Percentiles rank a stretch among this genome's conserved stretches.
Conservation (phyloP, 768 basidiomycete genomes). For the Hygrocybe coccinea region DNA sequence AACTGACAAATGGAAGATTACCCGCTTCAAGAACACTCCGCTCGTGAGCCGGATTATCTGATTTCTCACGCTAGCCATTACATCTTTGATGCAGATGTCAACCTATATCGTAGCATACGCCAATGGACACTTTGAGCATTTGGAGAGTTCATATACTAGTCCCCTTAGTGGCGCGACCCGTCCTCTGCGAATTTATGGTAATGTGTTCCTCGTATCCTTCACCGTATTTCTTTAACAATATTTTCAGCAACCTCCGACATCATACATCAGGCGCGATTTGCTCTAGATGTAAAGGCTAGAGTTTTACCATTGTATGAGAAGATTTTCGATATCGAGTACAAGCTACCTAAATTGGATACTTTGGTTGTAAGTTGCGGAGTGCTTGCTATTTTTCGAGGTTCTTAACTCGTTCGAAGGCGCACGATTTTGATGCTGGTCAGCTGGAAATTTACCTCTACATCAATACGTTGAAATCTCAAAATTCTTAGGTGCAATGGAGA, state of each 20-base stretch:
- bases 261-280: constrained; percentile 80
- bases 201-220: not conserved
- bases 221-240: constrained; percentile 3
- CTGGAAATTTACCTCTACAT: not conserved
- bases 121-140: constrained; percentile 69
- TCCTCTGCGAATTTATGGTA: constrained; percentile 82
- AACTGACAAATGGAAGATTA: constrained; percentile 66
- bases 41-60: constrained; percentile 20
- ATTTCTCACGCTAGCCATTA: not conserved
- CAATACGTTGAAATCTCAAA: constrained; percentile 2
- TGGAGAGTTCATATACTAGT: constrained; percentile 73
- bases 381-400: not conserved
- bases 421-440: constrained; percentile 81
- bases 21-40: constrained; percentile 76
- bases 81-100: constrained; percentile 48
- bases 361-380: constrained; percentile 51
- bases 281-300: constrained; percentile 77
- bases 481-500: constrained; percentile 75
- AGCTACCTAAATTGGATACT: constrained; percentile 92
- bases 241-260: constrained; percentile 68
- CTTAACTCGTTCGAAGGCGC: constrained; percentile 40
- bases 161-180: constrained; percentile 75
- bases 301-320: constrained; percentile 89
- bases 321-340: constrained; percentile 88
- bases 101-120: constrained; percentile 87